Conservation (phyloP, 495 filamentous ascomycete species). For the Aspergillus indologenus region DNA sequence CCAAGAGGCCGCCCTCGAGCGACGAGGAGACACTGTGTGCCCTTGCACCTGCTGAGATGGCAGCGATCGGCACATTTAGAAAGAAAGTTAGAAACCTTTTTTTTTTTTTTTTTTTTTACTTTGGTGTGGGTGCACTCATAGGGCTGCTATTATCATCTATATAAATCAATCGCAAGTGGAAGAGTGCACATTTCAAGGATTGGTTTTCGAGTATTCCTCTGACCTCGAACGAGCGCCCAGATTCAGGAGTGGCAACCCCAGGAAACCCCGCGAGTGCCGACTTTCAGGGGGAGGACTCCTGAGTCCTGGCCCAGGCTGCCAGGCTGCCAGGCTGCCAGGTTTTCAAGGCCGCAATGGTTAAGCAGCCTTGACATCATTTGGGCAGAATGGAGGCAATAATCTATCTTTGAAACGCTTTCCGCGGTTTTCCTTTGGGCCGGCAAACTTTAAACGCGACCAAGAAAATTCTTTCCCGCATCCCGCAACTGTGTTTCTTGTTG, state of each 20-base stretch:
- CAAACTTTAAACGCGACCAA: neutral
- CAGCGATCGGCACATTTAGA: neutral
- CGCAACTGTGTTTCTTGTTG: neutral
- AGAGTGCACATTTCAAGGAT: too few species aligned
- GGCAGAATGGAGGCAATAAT: neutral
- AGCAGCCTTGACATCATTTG: neutral
- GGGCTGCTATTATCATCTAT: too few species aligned
- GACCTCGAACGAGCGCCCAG: too few species aligned
- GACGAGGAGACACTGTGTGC: neutral
- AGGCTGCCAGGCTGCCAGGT: too few species aligned
- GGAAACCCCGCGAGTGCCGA: neutral
- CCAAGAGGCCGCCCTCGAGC: too few species aligned
- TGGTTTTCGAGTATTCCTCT: too few species aligned
- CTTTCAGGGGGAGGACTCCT: neutral
- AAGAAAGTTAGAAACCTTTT: too few species aligned
- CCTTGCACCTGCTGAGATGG: neutral
- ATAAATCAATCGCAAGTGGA: too few species aligned
- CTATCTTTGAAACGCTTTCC: neutral
- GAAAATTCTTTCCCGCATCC: neutral
- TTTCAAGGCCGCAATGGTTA: neutral
- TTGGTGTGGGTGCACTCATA: neutral
- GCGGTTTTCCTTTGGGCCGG: neutral
- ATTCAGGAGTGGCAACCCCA: neutral
- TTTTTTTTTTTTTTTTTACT: neutral
- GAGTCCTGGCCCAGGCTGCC: neutral